Evolutionary conservation across 106 monocot species (phyloP), one percentile per base, ranked within the genome.

Genomic region (Apostasia ramifera): DNA sequence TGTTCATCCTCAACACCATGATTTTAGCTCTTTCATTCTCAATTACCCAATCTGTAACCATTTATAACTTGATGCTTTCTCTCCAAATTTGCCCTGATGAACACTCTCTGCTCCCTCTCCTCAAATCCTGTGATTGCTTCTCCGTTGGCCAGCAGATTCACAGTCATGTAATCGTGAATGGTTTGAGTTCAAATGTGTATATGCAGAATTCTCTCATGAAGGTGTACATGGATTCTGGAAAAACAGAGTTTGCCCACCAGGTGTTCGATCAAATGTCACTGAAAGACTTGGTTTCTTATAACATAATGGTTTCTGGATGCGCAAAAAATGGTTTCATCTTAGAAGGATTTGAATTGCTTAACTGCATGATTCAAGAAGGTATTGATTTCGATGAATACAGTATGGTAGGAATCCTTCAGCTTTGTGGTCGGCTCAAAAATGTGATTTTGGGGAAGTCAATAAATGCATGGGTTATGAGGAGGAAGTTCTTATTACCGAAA

Each of bases 1-100:
- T 82, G 44, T 91, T 64, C 66, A 82, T 87, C 15, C 87, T 79
- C 72, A 87, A 84, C 66, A 66, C 70, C 15, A 91, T 91, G 87
- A 69, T 91, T 1, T 79, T 81, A 40, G 87, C 81, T 53, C 61
- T 78, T 1, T 87, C 84, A n/a, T 81, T 71, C 52, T 84, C 79
- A 43, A 26, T 57, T 4, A 37, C 2, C 40, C 71, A 63, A n/a
- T 54, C 79, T 0, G n/a, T 60, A 4, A 8, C n/a, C 44, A 26
- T 80, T 13, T 87, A 91, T 52, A 73, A 39, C 2, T 78, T 66
- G 4, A 81, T 91, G 87, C 74, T 82, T 40, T 54, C 52, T 12
- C 70, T 69, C 0, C 66, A 44, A 43, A 70, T 78, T 53, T 75
- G 2, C 66, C 91, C 91, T 43, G 52, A 87, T 66, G 68, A 85